A percentile compares a stretch with the other conserved stretches of the same genome.
These are phyloP conservation scores for Ilyonectria destructans DNA, from an alignment of 2,329 filamentous ascomycete genomes.

Conservation along the genomic window DNA sequence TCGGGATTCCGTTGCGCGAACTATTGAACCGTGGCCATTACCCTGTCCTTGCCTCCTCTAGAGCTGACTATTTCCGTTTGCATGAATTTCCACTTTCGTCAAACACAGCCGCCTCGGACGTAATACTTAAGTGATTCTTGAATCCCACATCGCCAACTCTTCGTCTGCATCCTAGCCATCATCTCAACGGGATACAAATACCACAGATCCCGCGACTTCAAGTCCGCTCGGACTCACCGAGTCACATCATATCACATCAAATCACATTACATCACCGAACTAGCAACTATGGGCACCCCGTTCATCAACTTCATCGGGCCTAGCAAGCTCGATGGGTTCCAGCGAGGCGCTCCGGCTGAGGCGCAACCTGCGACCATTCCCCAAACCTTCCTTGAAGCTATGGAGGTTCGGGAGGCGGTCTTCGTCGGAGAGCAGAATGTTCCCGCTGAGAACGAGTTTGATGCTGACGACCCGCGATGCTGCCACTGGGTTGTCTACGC, in stretches of 20 bases:
- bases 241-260: neutral
- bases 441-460: slow-evolving; percentile 80
- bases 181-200: neutral
- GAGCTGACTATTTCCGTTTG: neutral
- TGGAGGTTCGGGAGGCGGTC: slow-evolving; percentile 74
- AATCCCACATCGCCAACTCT: neutral
- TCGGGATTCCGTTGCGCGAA: neutral
- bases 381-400: slow-evolving; percentile 73
- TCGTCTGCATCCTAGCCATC: neutral
- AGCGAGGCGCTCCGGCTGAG: slow-evolving; percentile 57
- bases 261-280: neutral
- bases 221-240: neutral
- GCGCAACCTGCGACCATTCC: slow-evolving; percentile 66
- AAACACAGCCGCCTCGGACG: neutral
- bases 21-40: neutral
- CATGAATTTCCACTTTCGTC: neutral
- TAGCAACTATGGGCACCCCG: slow-evolving; percentile 63
- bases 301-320: slow-evolving; percentile 67
- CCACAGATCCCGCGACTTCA: neutral
- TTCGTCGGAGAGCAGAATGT: slow-evolving; percentile 74
- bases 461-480: slow-evolving; percentile 83
- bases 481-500: slow-evolving; percentile 94
- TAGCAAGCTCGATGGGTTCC: slow-evolving; percentile 65
- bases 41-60: neutral
- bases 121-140: neutral